Conservation (phyloP, 805 yeast genomes). For the Cephaloascus fragrans region DNA sequence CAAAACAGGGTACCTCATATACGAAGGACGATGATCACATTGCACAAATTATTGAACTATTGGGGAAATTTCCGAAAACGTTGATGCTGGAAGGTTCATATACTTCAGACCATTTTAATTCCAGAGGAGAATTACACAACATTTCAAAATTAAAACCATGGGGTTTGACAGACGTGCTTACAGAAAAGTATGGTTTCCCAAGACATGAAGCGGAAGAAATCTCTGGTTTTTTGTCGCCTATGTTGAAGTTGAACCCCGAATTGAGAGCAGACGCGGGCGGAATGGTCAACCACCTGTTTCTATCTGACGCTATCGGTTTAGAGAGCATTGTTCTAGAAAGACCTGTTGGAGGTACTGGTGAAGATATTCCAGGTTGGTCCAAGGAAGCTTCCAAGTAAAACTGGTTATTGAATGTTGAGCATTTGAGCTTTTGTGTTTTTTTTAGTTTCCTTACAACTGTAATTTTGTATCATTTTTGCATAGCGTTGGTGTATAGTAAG, state of each 20-base stretch:
- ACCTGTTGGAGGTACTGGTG: slow-evolving; percentile 70
- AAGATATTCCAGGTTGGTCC: slow-evolving; percentile 88
- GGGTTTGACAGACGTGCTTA: slow-evolving; percentile 73
- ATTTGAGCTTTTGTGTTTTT: no score
- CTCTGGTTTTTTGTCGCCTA: slow-evolving; percentile 71
- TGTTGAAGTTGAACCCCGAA: slow-evolving; percentile 74
- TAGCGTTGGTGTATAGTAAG: background rate
- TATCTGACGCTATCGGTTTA: slow-evolving; percentile 53
- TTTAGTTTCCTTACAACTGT: background rate
- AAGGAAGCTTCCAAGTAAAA: slow-evolving; percentile 28
- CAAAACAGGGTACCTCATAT: slow-evolving; percentile 67
- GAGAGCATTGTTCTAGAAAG: slow-evolving; percentile 66
- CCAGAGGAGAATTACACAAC: slow-evolving; percentile 62
- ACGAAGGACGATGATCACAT: slow-evolving; percentile 91
- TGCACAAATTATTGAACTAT: slow-evolving; percentile 84
- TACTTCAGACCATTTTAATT: slow-evolving; percentile 54
- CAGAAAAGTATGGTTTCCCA: slow-evolving; percentile 75
- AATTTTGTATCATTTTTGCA: background rate
- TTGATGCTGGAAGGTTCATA: slow-evolving; percentile 51
- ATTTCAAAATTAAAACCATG: slow-evolving; percentile 82
- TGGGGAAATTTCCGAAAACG: slow-evolving; percentile 58
- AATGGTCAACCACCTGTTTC: slow-evolving; percentile 81
- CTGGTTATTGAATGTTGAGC: no score
- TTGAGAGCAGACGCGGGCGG: slow-evolving; percentile 94
- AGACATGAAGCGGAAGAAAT: slow-evolving; percentile 62